Base-by-base conservation (phyloP, 2,329 filamentous ascomycete species). In the Capronia coronata region DNA sequence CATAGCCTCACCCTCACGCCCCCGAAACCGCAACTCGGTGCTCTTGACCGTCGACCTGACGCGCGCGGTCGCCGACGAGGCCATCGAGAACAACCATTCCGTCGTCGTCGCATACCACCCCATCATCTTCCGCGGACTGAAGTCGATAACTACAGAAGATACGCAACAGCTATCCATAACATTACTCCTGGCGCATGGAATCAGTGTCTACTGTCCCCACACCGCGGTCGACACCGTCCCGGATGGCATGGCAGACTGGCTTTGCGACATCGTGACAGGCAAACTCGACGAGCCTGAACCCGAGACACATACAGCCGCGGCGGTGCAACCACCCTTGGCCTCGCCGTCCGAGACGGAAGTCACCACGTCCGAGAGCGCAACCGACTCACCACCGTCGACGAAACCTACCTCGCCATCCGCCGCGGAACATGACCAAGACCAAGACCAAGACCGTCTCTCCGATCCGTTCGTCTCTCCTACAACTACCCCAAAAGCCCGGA, bases 191-290 rank as follows among this genome's bases (percentile, higher is more conserved):
- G 85, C 87, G 56, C 82, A 86, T 66, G 90, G 91, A 29, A 88
- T 98, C 62, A 94, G 89, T 57, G 89, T 98, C 49, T 98, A 97
- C 73, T 89, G 85, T 58, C 93, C 93, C 0, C 93, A 98, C 70
- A 98, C 93, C 0, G 91, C 93, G 11, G 81, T 97, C 37, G 93
- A 98, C 68, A 88, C 88, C 32, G 87, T 87, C 0, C 80, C 82
- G 1, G 80, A 83, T 14, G 93, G 93, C 2, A 79, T 98, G 59
- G 94, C 90, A 64, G 87, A 94, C 66, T 98, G 91, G 91, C 82
- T 98, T 8, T 88, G 87, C 52, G 86, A 94, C 63, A 83, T 94
- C 42, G 80, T 96, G 16, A 82, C 83, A 1, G 82, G 80, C 25
- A 74, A 71, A 19, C 27, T 61, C 7, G 56, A 62, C 7, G 52